Conservation (phyloP, 2,329 filamentous ascomycete genomes). For the Diaporthe amygdali region DNA sequence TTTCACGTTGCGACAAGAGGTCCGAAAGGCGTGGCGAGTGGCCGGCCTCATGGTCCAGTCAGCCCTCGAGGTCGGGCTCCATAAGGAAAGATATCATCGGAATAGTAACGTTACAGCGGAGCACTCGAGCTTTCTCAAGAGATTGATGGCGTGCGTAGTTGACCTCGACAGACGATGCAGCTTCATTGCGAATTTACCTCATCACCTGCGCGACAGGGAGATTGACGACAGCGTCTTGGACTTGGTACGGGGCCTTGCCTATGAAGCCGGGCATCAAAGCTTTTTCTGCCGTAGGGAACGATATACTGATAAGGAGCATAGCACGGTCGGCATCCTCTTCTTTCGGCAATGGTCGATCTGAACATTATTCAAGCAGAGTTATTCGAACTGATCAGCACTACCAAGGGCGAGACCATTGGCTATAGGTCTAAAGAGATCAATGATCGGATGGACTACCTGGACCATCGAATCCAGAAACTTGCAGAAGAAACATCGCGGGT, state of each 20-base stretch:
- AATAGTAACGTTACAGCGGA: neutral
- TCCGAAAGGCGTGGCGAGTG: neutral
- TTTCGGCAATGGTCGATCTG: neutral
- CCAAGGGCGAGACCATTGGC: neutral
- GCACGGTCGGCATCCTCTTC: neutral
- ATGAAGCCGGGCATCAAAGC: neutral
- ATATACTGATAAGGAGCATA: neutral
- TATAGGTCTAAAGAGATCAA: neutral
- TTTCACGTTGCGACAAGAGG: neutral
- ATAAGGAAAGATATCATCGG: neutral
- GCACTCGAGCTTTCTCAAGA: neutral
- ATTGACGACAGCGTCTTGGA: neutral
- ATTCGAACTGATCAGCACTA: neutral
- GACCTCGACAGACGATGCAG: neutral
- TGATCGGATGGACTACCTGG: slow-evolving; percentile 1
- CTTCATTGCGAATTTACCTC: neutral
- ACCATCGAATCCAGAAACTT: neutral
- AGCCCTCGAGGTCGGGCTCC: neutral
- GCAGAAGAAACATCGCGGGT: neutral
- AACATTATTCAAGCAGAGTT: neutral
- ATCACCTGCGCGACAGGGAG: neutral
- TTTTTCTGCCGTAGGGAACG: neutral
- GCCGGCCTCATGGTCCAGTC: neutral
- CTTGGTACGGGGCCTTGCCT: neutral
- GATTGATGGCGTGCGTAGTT: neutral